These are phyloP conservation scores for Medicago arabica DNA, from an alignment of 306 rosid genomes.

Conservation along the genomic window DNA sequence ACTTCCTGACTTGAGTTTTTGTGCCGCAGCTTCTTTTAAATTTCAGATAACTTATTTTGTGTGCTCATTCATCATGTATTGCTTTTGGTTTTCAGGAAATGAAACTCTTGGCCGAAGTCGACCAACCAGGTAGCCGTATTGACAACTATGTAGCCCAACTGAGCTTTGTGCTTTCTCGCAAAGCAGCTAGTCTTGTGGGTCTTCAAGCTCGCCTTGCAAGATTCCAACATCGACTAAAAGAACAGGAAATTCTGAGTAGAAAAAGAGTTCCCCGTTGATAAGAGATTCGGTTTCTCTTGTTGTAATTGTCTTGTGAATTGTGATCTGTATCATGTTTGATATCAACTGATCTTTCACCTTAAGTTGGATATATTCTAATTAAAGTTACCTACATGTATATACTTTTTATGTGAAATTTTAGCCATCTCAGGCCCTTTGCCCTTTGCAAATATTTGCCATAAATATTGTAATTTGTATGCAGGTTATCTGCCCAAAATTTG, in stretches of 20 bases:
- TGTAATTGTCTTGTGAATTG: slow-evolving; percentile 20
- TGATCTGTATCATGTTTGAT: slow-evolving; percentile 33
- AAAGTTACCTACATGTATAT: slow-evolving; percentile 48
- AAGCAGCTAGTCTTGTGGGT: slow-evolving; percentile 93
- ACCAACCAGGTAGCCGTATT: slow-evolving; percentile 93
- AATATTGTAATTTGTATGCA: slow-evolving; percentile 18
- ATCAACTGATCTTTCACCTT: slow-evolving; percentile 38
- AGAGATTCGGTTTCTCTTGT: slow-evolving; percentile 44
- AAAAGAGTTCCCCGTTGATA: slow-evolving; percentile 85
- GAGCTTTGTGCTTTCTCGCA: slow-evolving; percentile 95
- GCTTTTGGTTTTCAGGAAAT: slow-evolving; percentile 71
- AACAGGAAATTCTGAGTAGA: slow-evolving; percentile 89
- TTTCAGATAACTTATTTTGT: not conserved
- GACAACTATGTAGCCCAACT: slow-evolving; percentile 92
- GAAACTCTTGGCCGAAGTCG: slow-evolving; percentile 95
- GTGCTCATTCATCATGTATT: slow-evolving; percentile 24
- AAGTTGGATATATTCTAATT: slow-evolving; percentile 42
- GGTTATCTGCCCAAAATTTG: slow-evolving; percentile 18
- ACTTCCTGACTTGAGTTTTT: slow-evolving; percentile 7
- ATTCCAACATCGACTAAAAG: slow-evolving; percentile 95
- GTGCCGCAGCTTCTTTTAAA: not conserved
- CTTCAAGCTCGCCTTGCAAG: slow-evolving; percentile 99
- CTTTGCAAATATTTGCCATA: slow-evolving; percentile 35
- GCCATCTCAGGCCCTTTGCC: slow-evolving; percentile 35
- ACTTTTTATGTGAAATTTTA: slow-evolving; percentile 43